A percentile compares a stretch with the other conserved stretches of the same genome.
These are phyloP conservation scores for Tuctoria greenei DNA, from an alignment of 176 grass and related monocot genomes.

Conservation along the genomic window DNA sequence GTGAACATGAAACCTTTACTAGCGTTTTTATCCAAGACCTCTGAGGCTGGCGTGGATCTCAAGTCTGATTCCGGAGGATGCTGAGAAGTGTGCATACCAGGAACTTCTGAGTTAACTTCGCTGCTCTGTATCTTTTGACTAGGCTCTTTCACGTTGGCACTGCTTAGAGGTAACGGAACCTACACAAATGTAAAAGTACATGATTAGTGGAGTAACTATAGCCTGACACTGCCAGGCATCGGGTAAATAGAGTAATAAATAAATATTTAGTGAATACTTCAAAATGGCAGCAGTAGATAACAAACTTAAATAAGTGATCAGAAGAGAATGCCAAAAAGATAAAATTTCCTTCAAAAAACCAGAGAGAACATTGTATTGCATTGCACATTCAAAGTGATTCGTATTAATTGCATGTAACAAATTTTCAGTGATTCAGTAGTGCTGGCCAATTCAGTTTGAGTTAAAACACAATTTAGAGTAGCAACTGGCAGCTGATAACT, in stretches of 20 bases:
- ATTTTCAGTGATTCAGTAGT: constrained; percentile 17
- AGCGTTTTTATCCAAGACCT: constrained; percentile 21
- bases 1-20: constrained; percentile 45
- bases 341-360: too few relatives aligned
- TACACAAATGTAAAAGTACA: constrained; percentile 7
- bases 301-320: constrained; percentile 8
- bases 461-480: constrained; percentile 25
- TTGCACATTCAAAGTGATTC: constrained; percentile 3
- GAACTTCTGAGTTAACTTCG: background rate
- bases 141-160: background rate
- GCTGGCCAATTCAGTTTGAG: background rate
- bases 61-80: constrained; percentile 7
- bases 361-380: constrained; percentile 12
- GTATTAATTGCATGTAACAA: background rate
- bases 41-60: background rate
- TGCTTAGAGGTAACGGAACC: constrained; percentile 29
- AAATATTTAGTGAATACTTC: background rate
- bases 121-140: constrained; percentile 8
- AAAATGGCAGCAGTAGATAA: constrained; percentile 1
- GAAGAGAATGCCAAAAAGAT: background rate
- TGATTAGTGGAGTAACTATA: constrained; percentile 18
- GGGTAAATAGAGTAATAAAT: background rate
- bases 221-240: background rate
- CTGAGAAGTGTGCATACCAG: constrained; percentile 8
- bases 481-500: background rate